Evolutionary conservation across 257 asterid genomes (phyloP), one percentile per base, ranked within the genome.

Genomic region (Jacaranda mimosifolia): DNA sequence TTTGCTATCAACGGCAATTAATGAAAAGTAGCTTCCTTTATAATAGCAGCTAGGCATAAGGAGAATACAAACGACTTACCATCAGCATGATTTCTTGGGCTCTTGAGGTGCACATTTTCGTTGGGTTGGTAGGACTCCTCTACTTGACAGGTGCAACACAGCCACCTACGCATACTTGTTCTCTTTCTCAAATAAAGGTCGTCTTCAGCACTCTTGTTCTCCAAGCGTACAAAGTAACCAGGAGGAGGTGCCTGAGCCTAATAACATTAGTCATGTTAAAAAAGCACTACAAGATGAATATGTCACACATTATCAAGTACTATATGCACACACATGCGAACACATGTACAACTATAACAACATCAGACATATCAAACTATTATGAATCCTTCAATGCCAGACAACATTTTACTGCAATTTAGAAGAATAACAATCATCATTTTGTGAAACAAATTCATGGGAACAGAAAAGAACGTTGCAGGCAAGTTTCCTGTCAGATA

Each of bases 101-200:
- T 88, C 86, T 89, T 93, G 72, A 86, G 86, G 85, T 86, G 90
- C 84, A 89, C 97, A 73, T 79, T 84, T 85, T 91, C 98, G 42
- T 84, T 60, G 43, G 90, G 79, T 6, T 84, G 90, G 74, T 87
- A 86, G 62, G 96, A 71, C 80, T 93, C 94, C 84, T 93, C 98
- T 51, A 79, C 89, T 46, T 87, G 88, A 80, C 91, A 85, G 75
- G 88, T 78, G 75, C 97, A 93, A 71, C 98, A 91, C 76, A 93
- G 81, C 98, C 98, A 93, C 92, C 92, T 88, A 35, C 97, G 92
- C 98, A 93, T 91, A 85, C 91, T 91, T 74, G 86, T 75, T 80
- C 84, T 86, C 90, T 83, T 88, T 74, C 86, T 87, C 85, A 84
- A 70, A 85, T 86, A 87, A 77, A 70, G 79, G 85, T 83, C 70